Evolutionary conservation across 2,329 filamentous ascomycete species (phyloP), one percentile per base, ranked within the genome.

Genomic region (Fusarium foetens): DNA sequence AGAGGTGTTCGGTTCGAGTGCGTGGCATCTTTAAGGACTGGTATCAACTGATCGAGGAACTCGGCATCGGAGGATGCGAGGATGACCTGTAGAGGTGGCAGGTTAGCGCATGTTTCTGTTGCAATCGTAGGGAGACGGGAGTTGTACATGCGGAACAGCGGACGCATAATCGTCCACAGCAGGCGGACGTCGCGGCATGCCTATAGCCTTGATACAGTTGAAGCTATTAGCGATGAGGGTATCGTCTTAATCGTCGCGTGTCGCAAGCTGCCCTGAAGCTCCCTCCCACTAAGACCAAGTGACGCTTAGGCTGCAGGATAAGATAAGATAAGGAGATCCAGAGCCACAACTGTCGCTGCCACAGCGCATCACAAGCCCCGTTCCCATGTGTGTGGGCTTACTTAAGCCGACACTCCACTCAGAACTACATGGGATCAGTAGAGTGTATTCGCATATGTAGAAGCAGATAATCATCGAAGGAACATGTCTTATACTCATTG

Each of bases 41-140:
- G 95, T 52, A 98, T 97, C 55, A 99, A 85, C 79, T 98, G 95
- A 80, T 98, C 96, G 71, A 99, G 90, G 79, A 98, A 98, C 77
- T 99, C 96, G 54, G 92, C 89, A 78, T 98, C 95, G 27, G 95
- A 94, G 17, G 94, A 93, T 5, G 95, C 94, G 76, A 97, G 90
- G 69, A 98, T 95, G 75, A 98, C 97, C 94, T 99, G 23, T 6
- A 48, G 29, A 53, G 41, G 49, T 25, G 19, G 49, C 9, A 51
- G 41, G 36, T 60, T 75, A 66, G 73, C 60, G 31, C 61, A 58
- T 54, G 23, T 38, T 59, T 58, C 46, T 52, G 8, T 23, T 42
- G 23, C 9, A 17, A 63, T 38, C 27, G 33, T 33, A 8, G 72
- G 70, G 29, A 77, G 71, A 19, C 71, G 72, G 25, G 36, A 63